Conservation (phyloP, 73 alveolate species). For the Paramecium primaurelia region DNA sequence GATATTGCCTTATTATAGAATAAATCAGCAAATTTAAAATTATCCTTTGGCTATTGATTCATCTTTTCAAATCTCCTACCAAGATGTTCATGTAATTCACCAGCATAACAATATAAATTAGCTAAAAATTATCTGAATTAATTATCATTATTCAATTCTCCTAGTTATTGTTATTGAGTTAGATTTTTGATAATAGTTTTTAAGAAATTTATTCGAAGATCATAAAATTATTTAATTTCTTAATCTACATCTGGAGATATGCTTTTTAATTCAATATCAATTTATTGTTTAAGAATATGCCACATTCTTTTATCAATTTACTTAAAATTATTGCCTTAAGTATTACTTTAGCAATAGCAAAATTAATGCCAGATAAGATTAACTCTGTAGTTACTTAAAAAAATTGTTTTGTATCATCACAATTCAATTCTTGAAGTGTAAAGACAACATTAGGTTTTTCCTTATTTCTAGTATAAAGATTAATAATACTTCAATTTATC, state of each 20-base stretch:
- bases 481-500: not conserved
- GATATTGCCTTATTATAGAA: not conserved
- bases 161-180: not conserved
- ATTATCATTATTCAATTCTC: conserved; percentile 35
- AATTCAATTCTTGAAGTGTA: conserved; percentile 3
- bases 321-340: not conserved
- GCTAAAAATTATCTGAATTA: conserved; percentile 45
- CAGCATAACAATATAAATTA: conserved; percentile 50
- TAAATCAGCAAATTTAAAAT: not conserved
- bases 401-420: not conserved
- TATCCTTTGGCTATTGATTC: not conserved
- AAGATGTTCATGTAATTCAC: conserved; percentile 51
- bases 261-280: conserved; percentile 6
- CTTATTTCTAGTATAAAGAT: not conserved
- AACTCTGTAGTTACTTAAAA: not conserved
- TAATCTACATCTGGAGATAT: conserved; percentile 15
- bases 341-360: conserved; percentile 21
- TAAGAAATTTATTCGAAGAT: not conserved
- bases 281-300: conserved; percentile 19
- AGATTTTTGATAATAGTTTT: not conserved
- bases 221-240: not conserved
- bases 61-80: not conserved
- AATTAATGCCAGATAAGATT: conserved; percentile 2
- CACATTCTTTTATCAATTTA: conserved; percentile 52
- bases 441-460: not conserved